phyloP scores from a whole-genome alignment of 257 asterid species.

The Orobanche coerulescens region DNA sequence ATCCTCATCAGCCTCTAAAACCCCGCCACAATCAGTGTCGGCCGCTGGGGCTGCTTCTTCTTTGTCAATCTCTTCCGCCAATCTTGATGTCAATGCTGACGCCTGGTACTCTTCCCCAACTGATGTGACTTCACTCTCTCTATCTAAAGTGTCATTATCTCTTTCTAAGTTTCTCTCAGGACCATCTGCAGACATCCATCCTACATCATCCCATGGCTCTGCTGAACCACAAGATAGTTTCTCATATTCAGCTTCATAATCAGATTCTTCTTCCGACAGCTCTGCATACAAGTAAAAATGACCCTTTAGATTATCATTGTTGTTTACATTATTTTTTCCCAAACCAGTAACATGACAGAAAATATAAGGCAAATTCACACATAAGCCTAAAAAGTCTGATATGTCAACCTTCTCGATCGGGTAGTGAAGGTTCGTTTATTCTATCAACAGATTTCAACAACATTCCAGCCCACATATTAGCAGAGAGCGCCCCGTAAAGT shows the following conservation, averaged over 20 bases:
- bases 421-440: conserved; percentile 65
- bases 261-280: conserved; percentile 69
- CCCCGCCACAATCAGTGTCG: conserved; percentile 28
- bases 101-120: conserved; percentile 32
- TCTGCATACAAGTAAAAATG: conserved; percentile 39
- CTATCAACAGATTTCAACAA: conserved; percentile 81
- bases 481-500: conserved; percentile 80
- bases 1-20: conserved; percentile 42
- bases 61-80: conserved; percentile 26
- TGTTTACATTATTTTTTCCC: too few relatives aligned
- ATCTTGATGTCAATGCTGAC: conserved; percentile 39
- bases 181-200: conserved; percentile 58
- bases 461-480: conserved; percentile 99
- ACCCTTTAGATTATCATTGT: too few relatives aligned
- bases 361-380: neutral
- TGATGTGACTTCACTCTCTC: conserved; percentile 22
- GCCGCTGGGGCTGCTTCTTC: conserved; percentile 25
- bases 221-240: conserved; percentile 68
- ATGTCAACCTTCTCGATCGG: conserved; percentile 60
- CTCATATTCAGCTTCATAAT: conserved; percentile 70
- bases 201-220: conserved; percentile 65
- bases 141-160: conserved; percentile 23
- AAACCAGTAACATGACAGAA: neutral
- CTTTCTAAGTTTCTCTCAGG: conserved; percentile 28
- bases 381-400: neutral